Base-by-base conservation (phyloP, 1,139 yeast genomes). In the Pneumocystis wakefieldiae region DNA sequence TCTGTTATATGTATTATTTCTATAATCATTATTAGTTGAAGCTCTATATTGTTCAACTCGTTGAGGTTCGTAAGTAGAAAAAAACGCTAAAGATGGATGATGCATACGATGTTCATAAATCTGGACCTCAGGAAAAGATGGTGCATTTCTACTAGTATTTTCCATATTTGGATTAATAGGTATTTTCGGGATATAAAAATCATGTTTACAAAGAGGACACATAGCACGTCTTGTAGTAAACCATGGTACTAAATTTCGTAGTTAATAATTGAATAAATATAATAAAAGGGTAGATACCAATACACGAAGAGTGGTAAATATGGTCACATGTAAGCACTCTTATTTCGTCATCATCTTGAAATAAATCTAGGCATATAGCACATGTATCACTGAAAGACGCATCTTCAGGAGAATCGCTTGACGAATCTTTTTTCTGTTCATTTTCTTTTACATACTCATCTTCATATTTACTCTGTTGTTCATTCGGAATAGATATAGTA, bases 251-350 rank as follows among this genome's bases (percentile, higher is more conserved):
- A 48, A 19, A 48, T n/a, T 48, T 48, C n/a, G 4, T 48, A 24
- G 19, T 48, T 48, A 48, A 12, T 5, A 48, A 48, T 14, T 48
- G 15, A 6, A 48, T 12, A 24, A 8, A 10, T 48, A n/a, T 7
- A 41, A 1, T 1, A 24, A 48, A 48, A 48, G 5, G 2, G 19
- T 24, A 24, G 14, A 48, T 48, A 69, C 86, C 94, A 62, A 88
- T 77, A 73, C 96, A 88, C 35, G 80, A 84, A 12, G 85, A 78
- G 71, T 88, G 96, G 78, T 84, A 88, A 1, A 86, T 89, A 73
- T 88, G 96, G 2, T 92, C 92, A 74, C 96, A 88, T 12, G 86
- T 76, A 61, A 87, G 77, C 0, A 89, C 88, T 63, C 95, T 80
- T 0, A 87, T 90, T 1, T 74, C 71, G 62, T 86, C 91, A 12